Conservation (phyloP, 2,329 filamentous ascomycete genomes). For the Alternaria triticimaculans region DNA sequence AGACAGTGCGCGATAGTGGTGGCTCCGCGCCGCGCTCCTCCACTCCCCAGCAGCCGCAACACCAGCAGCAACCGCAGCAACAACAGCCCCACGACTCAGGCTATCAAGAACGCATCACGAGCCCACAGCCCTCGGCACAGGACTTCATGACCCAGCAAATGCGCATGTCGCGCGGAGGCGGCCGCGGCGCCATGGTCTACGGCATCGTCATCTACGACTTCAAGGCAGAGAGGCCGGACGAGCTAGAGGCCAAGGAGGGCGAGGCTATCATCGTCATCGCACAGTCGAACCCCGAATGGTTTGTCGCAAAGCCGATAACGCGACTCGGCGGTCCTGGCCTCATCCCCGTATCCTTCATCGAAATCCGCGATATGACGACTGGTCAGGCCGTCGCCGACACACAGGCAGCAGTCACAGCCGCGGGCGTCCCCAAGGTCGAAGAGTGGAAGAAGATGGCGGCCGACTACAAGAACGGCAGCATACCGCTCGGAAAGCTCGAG, state of each 20-base stretch:
- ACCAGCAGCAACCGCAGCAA: conserved; percentile 56
- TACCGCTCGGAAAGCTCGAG: conserved; percentile 91
- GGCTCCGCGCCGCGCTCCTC: conserved; percentile 51
- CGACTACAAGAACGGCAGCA: conserved; percentile 99
- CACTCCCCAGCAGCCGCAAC: conserved; percentile 51
- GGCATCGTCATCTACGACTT: conserved; percentile 98
- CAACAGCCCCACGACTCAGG: conserved; percentile 83
- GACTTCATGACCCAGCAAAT: conserved; percentile 38
- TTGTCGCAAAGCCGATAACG: conserved; percentile 98
- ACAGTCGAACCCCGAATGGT: conserved; percentile 98
- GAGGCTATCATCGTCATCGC: conserved; percentile 98
- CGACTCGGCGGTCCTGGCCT: conserved; percentile 92
- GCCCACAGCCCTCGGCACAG: conserved; percentile 38
- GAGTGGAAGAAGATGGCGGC: conserved; percentile 99
- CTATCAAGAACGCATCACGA: conserved; percentile 68
- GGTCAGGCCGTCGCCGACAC: conserved; percentile 83
- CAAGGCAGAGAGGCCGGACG: conserved; percentile 91
- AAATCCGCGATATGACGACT: conserved; percentile 92
- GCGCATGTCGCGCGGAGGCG: conserved; percentile 54
- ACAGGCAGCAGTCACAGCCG: conserved; percentile 81
- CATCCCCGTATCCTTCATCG: conserved; percentile 95
- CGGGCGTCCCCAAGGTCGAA: conserved; percentile 92
- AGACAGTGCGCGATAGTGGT: conserved; percentile 87
- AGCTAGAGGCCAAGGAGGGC: conserved; percentile 91
- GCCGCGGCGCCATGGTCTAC: conserved; percentile 86